A percentile compares a stretch with the other conserved stretches of the same genome.
phyloP scores from a whole-genome alignment of 768 basidiomycete species.

The Trametes cingulata region DNA sequence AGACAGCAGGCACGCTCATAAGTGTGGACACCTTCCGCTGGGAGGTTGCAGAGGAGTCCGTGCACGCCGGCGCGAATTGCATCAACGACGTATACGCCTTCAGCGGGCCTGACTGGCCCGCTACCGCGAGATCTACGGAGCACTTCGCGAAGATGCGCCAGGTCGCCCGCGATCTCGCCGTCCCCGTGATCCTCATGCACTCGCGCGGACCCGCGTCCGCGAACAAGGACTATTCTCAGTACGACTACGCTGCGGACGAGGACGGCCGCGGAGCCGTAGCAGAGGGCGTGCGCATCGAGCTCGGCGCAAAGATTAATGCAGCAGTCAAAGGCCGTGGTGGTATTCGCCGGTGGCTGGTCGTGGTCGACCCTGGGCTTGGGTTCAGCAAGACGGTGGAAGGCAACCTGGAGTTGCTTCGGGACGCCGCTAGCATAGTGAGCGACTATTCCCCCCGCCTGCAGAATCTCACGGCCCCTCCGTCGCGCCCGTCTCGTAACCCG shows the following conservation, averaged over 20 bases:
- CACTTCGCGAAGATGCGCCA: conserved; percentile 62
- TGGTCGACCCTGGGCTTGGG: conserved; percentile 91
- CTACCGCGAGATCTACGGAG: conserved; percentile 34
- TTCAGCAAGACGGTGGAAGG: conserved; percentile 86
- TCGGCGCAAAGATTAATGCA: conserved; percentile 64
- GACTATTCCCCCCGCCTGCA: conserved; percentile 28
- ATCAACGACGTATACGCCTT: conserved; percentile 93
- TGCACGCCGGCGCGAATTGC: conserved; percentile 84
- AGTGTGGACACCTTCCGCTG: conserved; percentile 91
- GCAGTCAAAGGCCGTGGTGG: conserved; percentile 71
- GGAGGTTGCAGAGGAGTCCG: conserved; percentile 70
- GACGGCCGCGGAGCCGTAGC: conserved; percentile 48
- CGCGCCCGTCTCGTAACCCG: conserved; percentile 40
- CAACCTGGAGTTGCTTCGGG: conserved; percentile 68
- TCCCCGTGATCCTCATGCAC: conserved; percentile 93
- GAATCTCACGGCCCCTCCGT: conserved; percentile 5
- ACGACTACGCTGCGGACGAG: conserved; percentile 43
- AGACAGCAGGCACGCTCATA: conserved; percentile 47
- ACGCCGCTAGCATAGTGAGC: conserved; percentile 47
- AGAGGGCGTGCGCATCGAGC: conserved; percentile 67
- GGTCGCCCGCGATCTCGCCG: conserved; percentile 61
- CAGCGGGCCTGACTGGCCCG: conserved; percentile 56
- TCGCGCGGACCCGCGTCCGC: conserved; percentile 80
- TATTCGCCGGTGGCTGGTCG: conserved; percentile 82
- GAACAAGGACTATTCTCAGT: conserved; percentile 64